Evolutionary conservation across 495 filamentous ascomycete species (phyloP).

Genomic region (Thermochaetoides thermophila): DNA sequence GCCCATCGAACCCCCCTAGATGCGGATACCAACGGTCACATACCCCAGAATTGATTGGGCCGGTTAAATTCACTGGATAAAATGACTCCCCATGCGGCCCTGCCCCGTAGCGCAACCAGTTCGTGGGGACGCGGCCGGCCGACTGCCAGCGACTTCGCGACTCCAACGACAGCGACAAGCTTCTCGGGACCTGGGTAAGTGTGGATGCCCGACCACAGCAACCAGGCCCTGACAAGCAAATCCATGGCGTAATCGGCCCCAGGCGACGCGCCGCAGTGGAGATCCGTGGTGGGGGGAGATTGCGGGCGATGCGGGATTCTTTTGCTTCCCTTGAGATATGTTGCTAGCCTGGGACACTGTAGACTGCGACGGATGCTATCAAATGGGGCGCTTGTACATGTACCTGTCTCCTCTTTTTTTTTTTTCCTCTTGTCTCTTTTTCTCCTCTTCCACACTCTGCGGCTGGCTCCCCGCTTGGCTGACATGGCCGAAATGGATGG

Average conservation of each 20-base stretch:
- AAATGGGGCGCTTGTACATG: too few species aligned
- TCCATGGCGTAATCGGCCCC: constrained; percentile 18
- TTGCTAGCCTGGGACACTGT: too few species aligned
- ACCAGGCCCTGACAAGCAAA: constrained; percentile 6
- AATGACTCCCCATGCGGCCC: too few species aligned
- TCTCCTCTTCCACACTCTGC: too few species aligned
- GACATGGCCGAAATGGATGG: too few species aligned
- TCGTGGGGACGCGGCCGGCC: constrained; percentile 5
- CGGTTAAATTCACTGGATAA: constrained; percentile 24
- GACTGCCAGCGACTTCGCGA: constrained; percentile 7
- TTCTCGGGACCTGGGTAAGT: constrained; percentile 1
- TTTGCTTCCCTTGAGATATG: too few species aligned
- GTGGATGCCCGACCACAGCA: too few species aligned
- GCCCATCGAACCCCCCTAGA: background rate
- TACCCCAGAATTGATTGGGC: constrained; percentile 15
- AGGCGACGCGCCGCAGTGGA: background rate
- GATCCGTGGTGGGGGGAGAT: constrained; percentile 1
- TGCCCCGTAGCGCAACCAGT: constrained; percentile 3
- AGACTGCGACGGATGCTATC: too few species aligned
- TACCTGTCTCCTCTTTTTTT: too few species aligned
- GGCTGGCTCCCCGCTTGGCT: too few species aligned
- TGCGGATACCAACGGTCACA: constrained; percentile 16
- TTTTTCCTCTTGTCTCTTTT: too few species aligned
- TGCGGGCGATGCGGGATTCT: too few species aligned
- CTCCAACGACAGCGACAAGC: background rate